phyloP scores from a whole-genome alignment of 768 basidiomycete species.

The Gautieria morchelliformis region DNA sequence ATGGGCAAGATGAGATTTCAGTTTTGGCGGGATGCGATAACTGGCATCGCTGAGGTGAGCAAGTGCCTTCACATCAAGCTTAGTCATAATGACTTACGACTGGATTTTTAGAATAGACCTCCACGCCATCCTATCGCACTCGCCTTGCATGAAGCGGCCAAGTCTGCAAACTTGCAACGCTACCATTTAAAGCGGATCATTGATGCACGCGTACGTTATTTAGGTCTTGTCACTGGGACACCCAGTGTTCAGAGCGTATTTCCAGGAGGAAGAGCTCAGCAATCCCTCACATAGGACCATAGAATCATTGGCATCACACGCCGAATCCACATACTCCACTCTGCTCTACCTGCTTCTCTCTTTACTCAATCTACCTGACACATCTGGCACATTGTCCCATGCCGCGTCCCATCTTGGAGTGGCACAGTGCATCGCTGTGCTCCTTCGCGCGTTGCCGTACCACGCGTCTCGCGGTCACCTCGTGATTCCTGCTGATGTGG shows the following conservation, averaged over 20 bases:
- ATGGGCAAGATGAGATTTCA: conserved; percentile 82
- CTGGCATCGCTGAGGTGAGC: conserved; percentile 54
- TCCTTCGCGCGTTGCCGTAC: conserved; percentile 69
- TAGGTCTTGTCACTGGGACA: not conserved
- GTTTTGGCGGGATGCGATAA: conserved; percentile 80
- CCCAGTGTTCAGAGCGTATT: conserved; percentile 14
- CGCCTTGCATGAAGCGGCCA: conserved; percentile 52
- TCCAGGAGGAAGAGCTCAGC: conserved; percentile 57
- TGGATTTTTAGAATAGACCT: conserved; percentile 48
- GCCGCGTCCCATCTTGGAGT: conserved; percentile 76
- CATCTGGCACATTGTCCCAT: conserved; percentile 49
- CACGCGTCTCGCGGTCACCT: conserved; percentile 64
- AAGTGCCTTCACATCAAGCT: conserved; percentile 1
- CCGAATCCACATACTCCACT: conserved; percentile 74
- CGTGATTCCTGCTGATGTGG: conserved; percentile 75
- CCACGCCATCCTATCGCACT: conserved; percentile 75
- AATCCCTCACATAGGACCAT: conserved; percentile 56
- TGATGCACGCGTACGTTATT: conserved; percentile 65
- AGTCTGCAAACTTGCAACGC: conserved; percentile 40
- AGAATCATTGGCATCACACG: conserved; percentile 60
- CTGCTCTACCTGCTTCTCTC: conserved; percentile 70
- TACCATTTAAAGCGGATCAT: conserved; percentile 80
- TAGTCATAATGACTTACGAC: not conserved
- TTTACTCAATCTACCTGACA: conserved; percentile 38
- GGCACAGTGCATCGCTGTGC: conserved; percentile 59